These are phyloP conservation scores for Vaccinium myrtillus DNA, from an alignment of 148 eudicot genomes.

Conservation along the genomic window DNA sequence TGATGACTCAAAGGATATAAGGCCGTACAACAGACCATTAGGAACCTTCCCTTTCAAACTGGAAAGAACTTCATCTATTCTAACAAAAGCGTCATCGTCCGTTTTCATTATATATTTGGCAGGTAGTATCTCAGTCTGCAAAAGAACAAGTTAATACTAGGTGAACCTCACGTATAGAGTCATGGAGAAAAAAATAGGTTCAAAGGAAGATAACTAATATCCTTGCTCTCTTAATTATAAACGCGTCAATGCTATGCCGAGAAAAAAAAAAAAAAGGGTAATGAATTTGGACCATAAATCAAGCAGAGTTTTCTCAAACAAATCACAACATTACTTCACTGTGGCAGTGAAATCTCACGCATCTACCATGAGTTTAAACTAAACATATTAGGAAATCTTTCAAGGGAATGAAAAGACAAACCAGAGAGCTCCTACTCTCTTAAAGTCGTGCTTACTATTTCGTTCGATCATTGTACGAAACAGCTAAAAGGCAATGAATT, in stretches of 20 bases:
- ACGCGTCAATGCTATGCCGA: neutral
- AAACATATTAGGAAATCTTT: neutral
- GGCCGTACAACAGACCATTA: constrained; percentile 74
- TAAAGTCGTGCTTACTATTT: neutral
- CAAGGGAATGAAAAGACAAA: neutral
- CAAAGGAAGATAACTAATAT: neutral
- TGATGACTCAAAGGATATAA: constrained; percentile 63
- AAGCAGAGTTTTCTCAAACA: neutral
- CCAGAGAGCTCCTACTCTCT: neutral
- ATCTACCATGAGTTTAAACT: neutral
- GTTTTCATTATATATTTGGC: constrained; percentile 91
- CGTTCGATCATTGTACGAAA: neutral
- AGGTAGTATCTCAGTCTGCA: constrained; percentile 72
- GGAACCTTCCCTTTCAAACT: constrained; percentile 59
- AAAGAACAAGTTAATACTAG: constrained; percentile 7
- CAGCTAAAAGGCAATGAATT: neutral
- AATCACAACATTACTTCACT: neutral
- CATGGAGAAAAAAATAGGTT: neutral
- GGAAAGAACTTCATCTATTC: constrained; percentile 84
- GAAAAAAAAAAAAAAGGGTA: neutral
- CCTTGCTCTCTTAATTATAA: neutral
- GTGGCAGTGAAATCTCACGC: neutral
- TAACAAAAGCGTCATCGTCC: constrained; percentile 92
- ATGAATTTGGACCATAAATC: neutral
- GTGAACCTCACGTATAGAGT: neutral